Conservation (phyloP, 2,329 filamentous ascomycete species). For the Diplodia corticola region DNA sequence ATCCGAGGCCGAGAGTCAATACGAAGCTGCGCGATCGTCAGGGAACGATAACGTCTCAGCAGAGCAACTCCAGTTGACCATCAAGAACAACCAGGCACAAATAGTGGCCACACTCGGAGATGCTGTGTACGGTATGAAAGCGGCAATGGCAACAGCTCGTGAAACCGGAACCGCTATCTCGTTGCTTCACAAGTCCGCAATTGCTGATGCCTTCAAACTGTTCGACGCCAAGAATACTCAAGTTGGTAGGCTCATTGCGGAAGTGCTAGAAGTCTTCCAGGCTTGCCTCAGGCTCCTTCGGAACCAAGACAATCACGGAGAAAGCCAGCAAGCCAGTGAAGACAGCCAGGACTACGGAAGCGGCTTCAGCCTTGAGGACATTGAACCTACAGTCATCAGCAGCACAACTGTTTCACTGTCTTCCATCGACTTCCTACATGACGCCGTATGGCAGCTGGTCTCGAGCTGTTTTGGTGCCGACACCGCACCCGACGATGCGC, state of each 20-base stretch:
- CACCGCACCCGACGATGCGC: slow-evolving; percentile 52
- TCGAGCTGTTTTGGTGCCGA: slow-evolving; percentile 65
- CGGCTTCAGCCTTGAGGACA: slow-evolving; percentile 55
- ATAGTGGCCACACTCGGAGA: slow-evolving; percentile 57
- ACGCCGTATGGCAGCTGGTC: slow-evolving; percentile 54
- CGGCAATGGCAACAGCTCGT: slow-evolving; percentile 47
- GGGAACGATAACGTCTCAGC: slow-evolving; percentile 44
- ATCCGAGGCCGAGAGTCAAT: slow-evolving; percentile 59
- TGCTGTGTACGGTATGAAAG: slow-evolving; percentile 53
- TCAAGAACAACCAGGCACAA: slow-evolving; percentile 58
- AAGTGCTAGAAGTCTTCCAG: slow-evolving; percentile 52
- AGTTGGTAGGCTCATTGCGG: slow-evolving; percentile 48
- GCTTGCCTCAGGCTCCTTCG: slow-evolving; percentile 27
- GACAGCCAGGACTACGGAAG: slow-evolving; percentile 67
- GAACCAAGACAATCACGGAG: slow-evolving; percentile 28
- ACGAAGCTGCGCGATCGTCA: slow-evolving; percentile 39
- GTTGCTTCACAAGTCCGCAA: slow-evolving; percentile 47
- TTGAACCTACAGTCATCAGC: slow-evolving; percentile 26
- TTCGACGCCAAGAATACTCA: slow-evolving; percentile 52
- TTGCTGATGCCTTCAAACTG: slow-evolving; percentile 51
- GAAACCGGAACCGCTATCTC: slow-evolving; percentile 43
- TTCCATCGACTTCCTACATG: slow-evolving; percentile 46
- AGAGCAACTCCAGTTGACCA: slow-evolving; percentile 52
- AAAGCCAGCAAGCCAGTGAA: slow-evolving; percentile 47
- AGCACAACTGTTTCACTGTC: slow-evolving; percentile 22